Conservation (phyloP, 2,329 filamentous ascomycete genomes). For the Xylariaceae sp. region DNA sequence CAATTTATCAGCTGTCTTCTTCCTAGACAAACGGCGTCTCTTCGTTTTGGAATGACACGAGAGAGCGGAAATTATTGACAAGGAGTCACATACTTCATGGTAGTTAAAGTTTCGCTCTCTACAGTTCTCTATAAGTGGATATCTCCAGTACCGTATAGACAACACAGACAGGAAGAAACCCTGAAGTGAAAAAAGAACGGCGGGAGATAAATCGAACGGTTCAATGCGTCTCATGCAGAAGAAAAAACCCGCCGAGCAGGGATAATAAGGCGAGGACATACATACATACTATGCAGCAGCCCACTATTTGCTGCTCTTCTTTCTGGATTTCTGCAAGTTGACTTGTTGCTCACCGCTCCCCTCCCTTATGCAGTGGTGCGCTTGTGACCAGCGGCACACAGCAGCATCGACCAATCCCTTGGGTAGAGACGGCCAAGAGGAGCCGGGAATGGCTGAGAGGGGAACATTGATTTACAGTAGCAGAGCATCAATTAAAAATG, state of each 20-base stretch:
- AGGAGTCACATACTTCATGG: neutral
- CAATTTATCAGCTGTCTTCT: constrained; percentile 12
- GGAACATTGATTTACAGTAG: neutral
- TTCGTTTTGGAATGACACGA: too few relatives aligned
- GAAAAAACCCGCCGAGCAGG: neutral
- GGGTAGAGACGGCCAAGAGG: constrained; percentile 8
- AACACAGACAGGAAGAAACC: neutral
- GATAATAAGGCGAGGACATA: constrained; percentile 4
- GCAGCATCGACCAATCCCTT: constrained; percentile 23
- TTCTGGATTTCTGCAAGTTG: constrained; percentile 12
- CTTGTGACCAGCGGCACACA: constrained; percentile 21
- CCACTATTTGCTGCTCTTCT: too few relatives aligned
- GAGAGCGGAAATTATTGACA: too few relatives aligned
- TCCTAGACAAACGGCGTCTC: constrained; percentile 10
- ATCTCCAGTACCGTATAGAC: neutral
- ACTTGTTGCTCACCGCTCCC: constrained; percentile 26
- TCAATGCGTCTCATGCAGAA: neutral
- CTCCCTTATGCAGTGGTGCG: constrained; percentile 9
- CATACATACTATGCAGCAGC: constrained; percentile 7
- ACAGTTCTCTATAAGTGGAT: neutral
- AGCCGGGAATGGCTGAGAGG: constrained; percentile 1
- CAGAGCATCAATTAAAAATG: constrained; percentile 1
- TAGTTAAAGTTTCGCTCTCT: neutral
- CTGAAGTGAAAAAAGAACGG: neutral
- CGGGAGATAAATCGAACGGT: neutral